These are phyloP conservation scores for Entomortierella chlamydospora DNA, from an alignment of 192 early-diverging fungal genomes.

Conservation along the genomic window DNA sequence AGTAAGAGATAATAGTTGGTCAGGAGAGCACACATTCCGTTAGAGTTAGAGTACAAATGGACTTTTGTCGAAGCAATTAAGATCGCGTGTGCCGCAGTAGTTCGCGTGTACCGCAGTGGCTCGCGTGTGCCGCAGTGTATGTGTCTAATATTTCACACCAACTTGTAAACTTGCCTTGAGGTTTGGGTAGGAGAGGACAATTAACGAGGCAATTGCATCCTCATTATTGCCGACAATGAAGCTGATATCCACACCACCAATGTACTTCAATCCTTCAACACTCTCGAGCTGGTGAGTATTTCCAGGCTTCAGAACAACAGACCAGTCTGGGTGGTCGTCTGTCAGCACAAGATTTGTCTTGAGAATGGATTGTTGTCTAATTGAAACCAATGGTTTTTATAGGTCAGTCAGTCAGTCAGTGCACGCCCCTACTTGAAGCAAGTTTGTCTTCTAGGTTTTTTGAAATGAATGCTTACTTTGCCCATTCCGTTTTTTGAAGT, in stretches of 20 bases:
- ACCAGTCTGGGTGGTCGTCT: slow-evolving; percentile 45
- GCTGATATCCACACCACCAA: slow-evolving; percentile 85
- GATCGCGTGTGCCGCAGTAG: background rate
- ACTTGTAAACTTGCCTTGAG: slow-evolving; percentile 60
- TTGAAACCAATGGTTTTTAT: no score
- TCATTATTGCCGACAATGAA: slow-evolving; percentile 66
- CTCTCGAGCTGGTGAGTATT: slow-evolving; percentile 5
- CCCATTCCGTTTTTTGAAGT: slow-evolving; percentile 48
- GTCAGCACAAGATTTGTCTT: slow-evolving; percentile 21
- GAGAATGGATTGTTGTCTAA: slow-evolving; percentile 32
- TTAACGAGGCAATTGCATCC: slow-evolving; percentile 78
- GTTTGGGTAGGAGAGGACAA: slow-evolving; percentile 76
- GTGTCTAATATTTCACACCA: no score
- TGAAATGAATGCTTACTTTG: slow-evolving; percentile 23
- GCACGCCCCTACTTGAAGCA: no score
- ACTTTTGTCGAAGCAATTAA: no score
- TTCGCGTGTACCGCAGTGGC: background rate
- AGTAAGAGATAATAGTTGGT: background rate
- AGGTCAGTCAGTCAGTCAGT: no score
- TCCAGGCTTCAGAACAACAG: slow-evolving; percentile 14
- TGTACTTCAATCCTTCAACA: slow-evolving; percentile 55
- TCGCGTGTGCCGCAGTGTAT: background rate
- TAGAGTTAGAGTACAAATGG: no score
- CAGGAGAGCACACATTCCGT: no score
- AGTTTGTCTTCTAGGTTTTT: no score